Evolutionary conservation across 495 filamentous ascomycete genomes (phyloP), one percentile per base, ranked within the genome.

Genomic region (Trichoderma reesei): DNA sequence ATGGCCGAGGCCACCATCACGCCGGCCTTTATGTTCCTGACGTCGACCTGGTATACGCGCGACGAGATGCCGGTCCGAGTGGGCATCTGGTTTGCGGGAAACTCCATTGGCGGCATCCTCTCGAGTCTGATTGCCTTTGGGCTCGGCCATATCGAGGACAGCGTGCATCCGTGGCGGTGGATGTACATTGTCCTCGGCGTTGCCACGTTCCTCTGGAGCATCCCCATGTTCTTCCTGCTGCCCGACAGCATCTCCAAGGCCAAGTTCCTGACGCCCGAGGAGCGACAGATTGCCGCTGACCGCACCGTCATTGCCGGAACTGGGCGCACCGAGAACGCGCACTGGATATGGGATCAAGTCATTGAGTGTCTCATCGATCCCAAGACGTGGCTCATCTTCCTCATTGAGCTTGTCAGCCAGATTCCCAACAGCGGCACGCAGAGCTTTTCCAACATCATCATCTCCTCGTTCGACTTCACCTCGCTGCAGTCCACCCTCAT

Each of bases 1-100:
- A 71, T 80, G 7, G 75, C 76, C 2, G 82, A 84, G 66, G 82
- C 82, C 1, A 78, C 81, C 18, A 75, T 83, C 51, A 78, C 78
- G 1, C 72, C 73, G 2, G 67, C 64, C 16, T 69, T 72, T 48
- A 70, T 75, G 68, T 72, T 72, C 63, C 67, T 75, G 44, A 72
- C 70, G 31, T 67, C 66, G 36, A 72, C 68, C 3, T 76, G 72
- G 73, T 76, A 74, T 61, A 76, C 71, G 8, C 71, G 69, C 59
- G 69, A 72, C 36, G 74, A 75, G 59, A 71, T 74, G 51, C 71
- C 70, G 13, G 73, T 70, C 10, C 72, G 76, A 2, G 75, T 67
- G 5, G 73, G 70, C 60, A 73, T 80, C 26, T 79, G 76, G 71
- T 75, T 74, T 63, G 72, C 77, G 14, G 73, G 73, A 16, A 76